phyloP scores from a whole-genome alignment of 2,329 filamentous ascomycete species.

The Calonectria multiphialidica region DNA sequence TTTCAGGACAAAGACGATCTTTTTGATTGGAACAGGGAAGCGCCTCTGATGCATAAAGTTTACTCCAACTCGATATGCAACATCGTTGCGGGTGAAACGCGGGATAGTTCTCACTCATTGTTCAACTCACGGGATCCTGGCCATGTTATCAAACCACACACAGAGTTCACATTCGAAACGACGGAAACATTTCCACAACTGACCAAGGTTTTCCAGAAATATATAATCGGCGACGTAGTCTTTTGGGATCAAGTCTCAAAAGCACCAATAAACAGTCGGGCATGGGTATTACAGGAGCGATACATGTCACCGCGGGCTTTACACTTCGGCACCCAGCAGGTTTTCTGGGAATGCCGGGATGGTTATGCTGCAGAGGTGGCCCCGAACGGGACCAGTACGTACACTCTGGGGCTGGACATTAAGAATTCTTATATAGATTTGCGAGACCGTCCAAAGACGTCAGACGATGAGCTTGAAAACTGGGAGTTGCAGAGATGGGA shows the following conservation, averaged over 20 bases:
- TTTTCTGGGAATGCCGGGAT: not conserved
- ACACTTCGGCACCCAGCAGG: not conserved
- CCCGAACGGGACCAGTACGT: not conserved
- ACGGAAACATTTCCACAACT: not conserved
- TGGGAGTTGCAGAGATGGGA: no score
- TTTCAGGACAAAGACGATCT: not conserved
- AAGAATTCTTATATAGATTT: no score
- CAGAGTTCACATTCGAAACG: no score
- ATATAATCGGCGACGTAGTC: not conserved
- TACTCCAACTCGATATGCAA: conserved; percentile 21
- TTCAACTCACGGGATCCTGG: not conserved
- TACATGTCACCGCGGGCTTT: not conserved
- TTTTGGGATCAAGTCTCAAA: not conserved
- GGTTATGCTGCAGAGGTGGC: not conserved
- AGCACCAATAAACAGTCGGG: not conserved
- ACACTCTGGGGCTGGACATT: not conserved
- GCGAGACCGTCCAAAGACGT: no score
- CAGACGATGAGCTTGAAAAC: no score
- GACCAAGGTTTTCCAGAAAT: not conserved
- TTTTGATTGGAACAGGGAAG: not conserved
- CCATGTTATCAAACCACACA: not conserved
- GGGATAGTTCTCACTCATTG: not conserved
- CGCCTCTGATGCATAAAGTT: not conserved
- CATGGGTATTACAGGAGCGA: not conserved
- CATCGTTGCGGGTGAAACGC: conserved; percentile 9